Percentiles rank a stretch among this genome's conserved stretches.
phyloP scores from a whole-genome alignment of 2,329 filamentous ascomycete genomes.

The Pseudocercospora eumusae region DNA sequence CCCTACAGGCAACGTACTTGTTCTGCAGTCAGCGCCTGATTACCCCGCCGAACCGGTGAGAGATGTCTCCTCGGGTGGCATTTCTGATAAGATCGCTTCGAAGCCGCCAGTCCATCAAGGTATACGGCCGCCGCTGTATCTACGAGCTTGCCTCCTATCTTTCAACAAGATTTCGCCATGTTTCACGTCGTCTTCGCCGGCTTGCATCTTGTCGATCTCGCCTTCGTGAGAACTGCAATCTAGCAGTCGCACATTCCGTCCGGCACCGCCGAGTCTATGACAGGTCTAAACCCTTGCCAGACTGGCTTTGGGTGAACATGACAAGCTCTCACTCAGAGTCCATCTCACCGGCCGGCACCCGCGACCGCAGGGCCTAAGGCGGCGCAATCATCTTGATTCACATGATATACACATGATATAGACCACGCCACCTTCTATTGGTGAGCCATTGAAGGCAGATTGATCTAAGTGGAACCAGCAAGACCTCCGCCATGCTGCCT shows the following conservation, averaged over 20 bases:
- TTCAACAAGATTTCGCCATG: neutral
- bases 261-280: neutral
- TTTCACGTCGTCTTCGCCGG: neutral
- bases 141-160: neutral
- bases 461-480: neutral
- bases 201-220: neutral
- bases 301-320: neutral
- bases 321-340: neutral
- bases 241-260: neutral
- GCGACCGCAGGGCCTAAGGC: neutral
- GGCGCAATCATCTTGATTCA: neutral
- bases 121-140: no score
- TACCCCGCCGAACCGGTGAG: neutral
- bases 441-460: neutral
- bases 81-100: no score
- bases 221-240: neutral
- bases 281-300: neutral
- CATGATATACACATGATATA: no score
- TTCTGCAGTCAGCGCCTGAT: neutral
- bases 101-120: no score
- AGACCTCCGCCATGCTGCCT: neutral
- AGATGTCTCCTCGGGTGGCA: neutral
- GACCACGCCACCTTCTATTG: neutral
- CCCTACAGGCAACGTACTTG: neutral
- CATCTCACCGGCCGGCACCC: neutral